Evolutionary conservation across 257 asterid species (phyloP), one percentile per base, ranked within the genome.

Genomic region (Petrea volubilis): DNA sequence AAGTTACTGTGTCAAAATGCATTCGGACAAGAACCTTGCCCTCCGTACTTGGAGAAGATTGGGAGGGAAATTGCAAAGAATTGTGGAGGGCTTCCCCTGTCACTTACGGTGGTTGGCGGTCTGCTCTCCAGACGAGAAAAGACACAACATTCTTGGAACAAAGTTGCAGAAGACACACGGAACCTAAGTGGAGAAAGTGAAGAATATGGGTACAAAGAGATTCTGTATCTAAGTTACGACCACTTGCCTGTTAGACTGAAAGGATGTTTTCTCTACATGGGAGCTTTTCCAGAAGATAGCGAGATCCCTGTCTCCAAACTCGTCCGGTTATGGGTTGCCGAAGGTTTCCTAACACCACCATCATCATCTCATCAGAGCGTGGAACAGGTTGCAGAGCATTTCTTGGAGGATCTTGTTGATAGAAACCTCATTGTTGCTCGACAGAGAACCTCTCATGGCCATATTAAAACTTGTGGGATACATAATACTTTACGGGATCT

Each of bases 161-260:
- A n/a, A n/a, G n/a, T n/a, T n/a, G n/a, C n/a, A n/a, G n/a, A n/a
- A n/a, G n/a, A n/a, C n/a, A n/a, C n/a, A n/a, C n/a, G n/a, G n/a
- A n/a, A n/a, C n/a, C n/a, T n/a, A n/a, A n/a, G n/a, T n/a, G n/a
- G n/a, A n/a, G n/a, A 38, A 38, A 38, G 43, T 7, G 43, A 7
- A 38, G 43, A 38, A 5, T 8, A 38, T 8, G 6, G 10, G 5
- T 38, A 38, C 43, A 38, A 38, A 7, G 43, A 38, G 43, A 38
- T 78, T 21, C 13, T 78, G 49, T 28, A 67, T 33, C 28, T 73
- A 12, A 73, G 78, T 73, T 74, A 74, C 52, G 58, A 57, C 2
- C 62, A 67, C 49, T 67, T 74, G 64, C 74, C 74, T 31, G 25
- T n/a, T 23, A 31, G 25, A 33, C 25, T 58, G n/a, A 74, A 58